Evolutionary conservation across 441 rosid species (phyloP), one percentile per base, ranked within the genome.

Genomic region (Gossypium trilobum): DNA sequence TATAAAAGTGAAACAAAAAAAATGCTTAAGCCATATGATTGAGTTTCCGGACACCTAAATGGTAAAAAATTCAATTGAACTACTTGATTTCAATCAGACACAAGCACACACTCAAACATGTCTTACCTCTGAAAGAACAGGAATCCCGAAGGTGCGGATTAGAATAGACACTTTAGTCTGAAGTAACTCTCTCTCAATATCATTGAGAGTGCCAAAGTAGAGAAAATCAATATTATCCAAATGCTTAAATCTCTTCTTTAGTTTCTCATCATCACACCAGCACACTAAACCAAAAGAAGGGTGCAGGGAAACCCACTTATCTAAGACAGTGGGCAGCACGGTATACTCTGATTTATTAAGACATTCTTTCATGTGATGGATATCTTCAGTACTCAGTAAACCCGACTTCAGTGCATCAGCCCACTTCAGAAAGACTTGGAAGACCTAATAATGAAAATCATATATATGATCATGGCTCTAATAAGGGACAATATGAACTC

Each of bases 291-390:
- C 95, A 74, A 83, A 91, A 23, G 96, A 89, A 75, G 93, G 83
- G 75, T 95, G 97, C 65, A 92, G 73, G 27, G 99, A 95, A 61
- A 87, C 97, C 97, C 97, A 95, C 83, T 84, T 89, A 78, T 92
- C 94, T 66, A 77, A 79, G 69, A 77, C 78, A 62, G 97, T 88
- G 72, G 99, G 99, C 74, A 95, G 91, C 78, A 91, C 85, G 0
- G 88, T 81, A 78, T 74, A 86, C 46, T 92, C 90, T 66, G 73
- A 66, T 80, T 88, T 83, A 74, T 46, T 61, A 77, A 95, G 89
- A 78, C 82, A 82, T 59, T 89, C 90, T 79, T 83, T 89, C 62
- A 95, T 79, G 76, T 68, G 75, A 67, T 31, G 61, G 61, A 89
- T 76, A 81, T 92, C 96, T 69, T 82, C 86, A 17, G 85, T 79